Percentiles rank a stretch among this genome's conserved stretches.
These are phyloP conservation scores for Nitzschia palea DNA, from an alignment of 108 stramenopile species.

Conservation along the genomic window DNA sequence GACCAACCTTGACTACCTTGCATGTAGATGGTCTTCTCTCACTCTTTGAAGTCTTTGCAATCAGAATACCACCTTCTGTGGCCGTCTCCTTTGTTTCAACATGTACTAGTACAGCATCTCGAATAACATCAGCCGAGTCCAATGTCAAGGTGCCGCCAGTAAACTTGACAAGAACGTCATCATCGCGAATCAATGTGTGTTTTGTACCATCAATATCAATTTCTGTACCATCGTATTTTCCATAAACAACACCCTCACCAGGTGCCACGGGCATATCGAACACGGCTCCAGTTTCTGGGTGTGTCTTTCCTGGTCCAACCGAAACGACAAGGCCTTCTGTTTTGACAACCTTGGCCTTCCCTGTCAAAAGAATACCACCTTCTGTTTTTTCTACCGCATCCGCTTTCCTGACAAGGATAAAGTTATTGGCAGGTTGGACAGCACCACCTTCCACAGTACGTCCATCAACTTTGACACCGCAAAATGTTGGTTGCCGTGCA, in stretches of 20 bases:
- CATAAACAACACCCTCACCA: slow-evolving; percentile 86
- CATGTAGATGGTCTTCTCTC: slow-evolving; percentile 68
- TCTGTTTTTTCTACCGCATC: slow-evolving; percentile 60
- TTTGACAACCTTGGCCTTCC: slow-evolving; percentile 79
- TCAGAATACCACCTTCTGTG: slow-evolving; percentile 70
- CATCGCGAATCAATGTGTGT: slow-evolving; percentile 85
- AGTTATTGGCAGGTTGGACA: slow-evolving; percentile 83
- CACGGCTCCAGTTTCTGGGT: slow-evolving; percentile 73
- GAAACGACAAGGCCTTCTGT: slow-evolving; percentile 78
- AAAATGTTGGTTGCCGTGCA: not conserved
- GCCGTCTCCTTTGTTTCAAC: slow-evolving; percentile 62
- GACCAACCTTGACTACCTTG: slow-evolving; percentile 85
- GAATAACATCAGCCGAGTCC: slow-evolving; percentile 64
- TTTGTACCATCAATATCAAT: slow-evolving; percentile 70
- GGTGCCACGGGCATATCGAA: slow-evolving; percentile 71
- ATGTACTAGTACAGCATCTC: slow-evolving; percentile 77
- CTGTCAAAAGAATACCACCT: slow-evolving; percentile 83
- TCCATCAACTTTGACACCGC: slow-evolving; percentile 25
- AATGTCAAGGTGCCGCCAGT: slow-evolving; percentile 58
- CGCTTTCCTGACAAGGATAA: slow-evolving; percentile 75
- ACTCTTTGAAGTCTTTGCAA: slow-evolving; percentile 51
- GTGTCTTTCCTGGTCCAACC: slow-evolving; percentile 76
- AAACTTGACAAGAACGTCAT: slow-evolving; percentile 85
- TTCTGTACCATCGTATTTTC: slow-evolving; percentile 89
- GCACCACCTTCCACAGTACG: slow-evolving; percentile 25